Evolutionary conservation across 2,329 filamentous ascomycete species (phyloP).

Genomic region (Podosphaera leucotricha): DNA sequence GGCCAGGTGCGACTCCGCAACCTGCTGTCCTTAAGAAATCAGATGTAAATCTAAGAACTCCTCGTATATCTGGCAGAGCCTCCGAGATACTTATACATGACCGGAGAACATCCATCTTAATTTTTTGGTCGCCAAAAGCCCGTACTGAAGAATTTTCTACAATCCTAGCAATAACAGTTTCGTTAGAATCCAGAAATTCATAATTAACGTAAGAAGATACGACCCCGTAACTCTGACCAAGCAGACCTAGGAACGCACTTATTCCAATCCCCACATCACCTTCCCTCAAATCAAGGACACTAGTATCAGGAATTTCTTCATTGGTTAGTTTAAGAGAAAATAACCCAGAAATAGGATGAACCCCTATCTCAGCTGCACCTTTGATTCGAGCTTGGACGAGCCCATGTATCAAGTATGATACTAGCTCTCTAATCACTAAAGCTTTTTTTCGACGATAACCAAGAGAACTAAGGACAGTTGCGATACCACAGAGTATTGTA

Average conservation of each 20-base stretch:
- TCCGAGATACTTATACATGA: slow-evolving; percentile 89
- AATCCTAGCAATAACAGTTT: slow-evolving; percentile 31
- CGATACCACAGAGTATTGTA: slow-evolving; percentile 63
- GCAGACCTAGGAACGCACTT: slow-evolving; percentile 34
- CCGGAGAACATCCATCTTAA: slow-evolving; percentile 71
- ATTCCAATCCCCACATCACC: slow-evolving; percentile 42
- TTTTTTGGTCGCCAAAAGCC: slow-evolving; percentile 51
- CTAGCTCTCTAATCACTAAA: slow-evolving; percentile 65
- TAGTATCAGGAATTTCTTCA: slow-evolving; percentile 25
- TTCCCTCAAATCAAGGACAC: slow-evolving; percentile 36
- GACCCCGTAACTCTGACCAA: slow-evolving; percentile 42
- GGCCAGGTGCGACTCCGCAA: slow-evolving; percentile 50
- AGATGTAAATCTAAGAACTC: slow-evolving; percentile 70
- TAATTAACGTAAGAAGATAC: slow-evolving; percentile 16
- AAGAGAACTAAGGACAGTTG: slow-evolving; percentile 58
- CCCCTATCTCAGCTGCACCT: slow-evolving; percentile 84
- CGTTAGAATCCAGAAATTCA: slow-evolving; percentile 22
- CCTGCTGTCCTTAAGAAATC: slow-evolving; percentile 65
- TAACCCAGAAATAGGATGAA: slow-evolving; percentile 77
- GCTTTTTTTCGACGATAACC: slow-evolving; percentile 76
- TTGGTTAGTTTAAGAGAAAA: slow-evolving; percentile 40
- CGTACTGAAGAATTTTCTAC: slow-evolving; percentile 31
- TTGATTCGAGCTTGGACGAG: slow-evolving; percentile 78
- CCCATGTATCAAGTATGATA: slow-evolving; percentile 60
- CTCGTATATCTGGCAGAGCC: slow-evolving; percentile 73